phyloP scores from a whole-genome alignment of 306 rosid genomes.

The Luffa aegyptiaca region DNA sequence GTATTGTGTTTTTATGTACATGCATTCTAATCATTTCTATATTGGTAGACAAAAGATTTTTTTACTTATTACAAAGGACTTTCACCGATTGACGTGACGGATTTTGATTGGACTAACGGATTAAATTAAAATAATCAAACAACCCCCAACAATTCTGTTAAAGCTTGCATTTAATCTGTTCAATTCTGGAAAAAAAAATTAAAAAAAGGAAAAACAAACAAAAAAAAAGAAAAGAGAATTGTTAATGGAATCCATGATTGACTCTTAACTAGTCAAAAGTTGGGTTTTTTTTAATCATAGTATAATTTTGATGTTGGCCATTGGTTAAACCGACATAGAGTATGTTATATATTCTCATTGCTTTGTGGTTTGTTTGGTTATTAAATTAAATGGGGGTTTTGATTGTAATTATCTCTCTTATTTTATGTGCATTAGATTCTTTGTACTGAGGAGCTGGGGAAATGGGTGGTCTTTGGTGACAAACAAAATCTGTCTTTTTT shows the following conservation, averaged over 20 bases:
- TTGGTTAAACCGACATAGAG: constrained; percentile 6
- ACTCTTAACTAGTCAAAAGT: background rate
- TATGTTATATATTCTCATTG: background rate
- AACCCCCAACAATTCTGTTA: background rate
- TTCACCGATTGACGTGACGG: constrained; percentile 5
- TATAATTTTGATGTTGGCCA: background rate
- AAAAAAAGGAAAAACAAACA: too few relatives aligned
- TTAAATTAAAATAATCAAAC: background rate
- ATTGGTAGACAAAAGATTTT: background rate
- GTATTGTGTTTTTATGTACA: background rate
- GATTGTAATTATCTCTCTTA: background rate
- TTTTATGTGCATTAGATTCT: constrained; percentile 42
- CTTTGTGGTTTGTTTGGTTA: background rate
- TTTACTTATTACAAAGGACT: constrained; percentile 1
- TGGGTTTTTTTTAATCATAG: background rate
- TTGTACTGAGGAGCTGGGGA: constrained; percentile 17
- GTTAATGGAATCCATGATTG: background rate
- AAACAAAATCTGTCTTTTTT: background rate
- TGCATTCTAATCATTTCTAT: background rate
- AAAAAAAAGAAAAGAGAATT: background rate
- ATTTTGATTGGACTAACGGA: constrained; percentile 6
- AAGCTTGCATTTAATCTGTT: background rate
- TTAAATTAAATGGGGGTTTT: constrained; percentile 6
- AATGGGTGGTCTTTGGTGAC: background rate
- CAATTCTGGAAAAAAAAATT: background rate